These are phyloP conservation scores for Xylariaceae sp. DNA, from an alignment of 2,329 filamentous ascomycete genomes.

Conservation along the genomic window DNA sequence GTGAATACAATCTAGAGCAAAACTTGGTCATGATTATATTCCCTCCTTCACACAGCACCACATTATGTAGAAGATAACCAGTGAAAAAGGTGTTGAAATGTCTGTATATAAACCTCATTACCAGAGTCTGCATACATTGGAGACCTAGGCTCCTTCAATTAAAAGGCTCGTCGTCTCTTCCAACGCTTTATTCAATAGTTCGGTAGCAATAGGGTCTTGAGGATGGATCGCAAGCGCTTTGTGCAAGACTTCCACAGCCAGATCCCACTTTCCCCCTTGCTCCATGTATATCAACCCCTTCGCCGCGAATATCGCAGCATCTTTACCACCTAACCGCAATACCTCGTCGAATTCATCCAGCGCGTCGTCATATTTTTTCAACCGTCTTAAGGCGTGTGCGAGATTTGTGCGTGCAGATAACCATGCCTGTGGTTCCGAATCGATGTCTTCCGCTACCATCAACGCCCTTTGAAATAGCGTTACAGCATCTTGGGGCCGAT, in stretches of 20 bases:
- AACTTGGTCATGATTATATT: no score
- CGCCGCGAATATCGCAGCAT: slow-evolving; percentile 73
- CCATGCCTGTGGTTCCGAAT: slow-evolving; percentile 79
- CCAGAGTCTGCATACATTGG: no score
- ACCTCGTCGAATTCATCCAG: slow-evolving; percentile 84
- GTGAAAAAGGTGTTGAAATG: no score
- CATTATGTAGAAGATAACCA: no score
- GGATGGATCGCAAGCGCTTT: slow-evolving; percentile 77
- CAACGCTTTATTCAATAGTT: slow-evolving; percentile 70
- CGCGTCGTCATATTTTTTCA: slow-evolving; percentile 66
- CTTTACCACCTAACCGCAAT: slow-evolving; percentile 75
- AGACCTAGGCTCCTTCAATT: background rate
- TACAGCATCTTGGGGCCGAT: slow-evolving; percentile 71
- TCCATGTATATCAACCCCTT: slow-evolving; percentile 85
- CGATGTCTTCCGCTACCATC: slow-evolving; percentile 73
- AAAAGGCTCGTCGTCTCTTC: slow-evolving; percentile 53
- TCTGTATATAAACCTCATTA: no score
- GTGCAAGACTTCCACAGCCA: slow-evolving; percentile 79
- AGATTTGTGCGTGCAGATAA: slow-evolving; percentile 83
- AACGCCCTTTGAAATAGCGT: slow-evolving; percentile 77
- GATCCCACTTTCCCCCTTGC: slow-evolving; percentile 62
- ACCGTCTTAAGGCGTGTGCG: slow-evolving; percentile 78
- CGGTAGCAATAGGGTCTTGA: slow-evolving; percentile 78
- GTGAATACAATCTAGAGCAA: no score
- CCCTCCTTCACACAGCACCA: no score